A percentile compares a stretch with the other conserved stretches of the same genome.
These are phyloP conservation scores for Grosmannia huntii DNA, from an alignment of 2,329 filamentous ascomycete genomes.

Conservation along the genomic window DNA sequence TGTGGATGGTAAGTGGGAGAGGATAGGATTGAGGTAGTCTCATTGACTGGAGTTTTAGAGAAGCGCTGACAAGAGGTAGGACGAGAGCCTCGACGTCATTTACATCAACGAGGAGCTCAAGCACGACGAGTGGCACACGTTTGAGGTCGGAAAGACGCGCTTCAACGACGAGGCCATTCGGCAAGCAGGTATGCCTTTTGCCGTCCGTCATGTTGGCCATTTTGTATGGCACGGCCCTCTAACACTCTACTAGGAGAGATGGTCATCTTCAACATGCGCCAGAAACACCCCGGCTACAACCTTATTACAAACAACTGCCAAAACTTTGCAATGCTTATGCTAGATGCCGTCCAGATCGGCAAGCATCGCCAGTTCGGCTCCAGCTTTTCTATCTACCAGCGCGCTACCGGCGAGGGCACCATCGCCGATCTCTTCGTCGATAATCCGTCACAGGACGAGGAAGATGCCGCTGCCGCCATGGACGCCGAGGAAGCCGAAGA, in stretches of 20 bases:
- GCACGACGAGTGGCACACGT: slow-evolving; percentile 35
- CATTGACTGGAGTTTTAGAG: not conserved
- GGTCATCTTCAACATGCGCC: slow-evolving; percentile 38
- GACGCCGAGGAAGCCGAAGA: slow-evolving; percentile 19
- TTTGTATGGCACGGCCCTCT: not conserved
- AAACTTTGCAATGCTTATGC: slow-evolving; percentile 38
- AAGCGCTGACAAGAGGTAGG: slow-evolving; percentile 17
- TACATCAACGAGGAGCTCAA: slow-evolving; percentile 39
- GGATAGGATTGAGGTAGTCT: not conserved
- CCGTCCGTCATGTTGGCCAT: not conserved
- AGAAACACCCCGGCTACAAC: slow-evolving; percentile 37
- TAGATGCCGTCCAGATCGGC: slow-evolving; percentile 41
- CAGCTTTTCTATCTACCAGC: slow-evolving; percentile 38
- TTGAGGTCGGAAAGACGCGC: slow-evolving; percentile 36
- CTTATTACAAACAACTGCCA: slow-evolving; percentile 50
- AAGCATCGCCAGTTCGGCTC: slow-evolving; percentile 38
- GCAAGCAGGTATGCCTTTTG: slow-evolving; percentile 26
- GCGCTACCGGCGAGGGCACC: slow-evolving; percentile 33
- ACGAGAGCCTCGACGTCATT: slow-evolving; percentile 42
- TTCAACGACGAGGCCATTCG: slow-evolving; percentile 42
- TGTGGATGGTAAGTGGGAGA: slow-evolving; percentile 40
- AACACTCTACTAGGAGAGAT: slow-evolving; percentile 29
- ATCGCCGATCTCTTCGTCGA: slow-evolving; percentile 35
- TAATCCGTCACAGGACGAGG: not conserved
- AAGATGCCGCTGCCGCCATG: slow-evolving; percentile 14